Evolutionary conservation across 1,139 yeast species (phyloP).

Genomic region (Yamadazyma songkhlaensis): DNA sequence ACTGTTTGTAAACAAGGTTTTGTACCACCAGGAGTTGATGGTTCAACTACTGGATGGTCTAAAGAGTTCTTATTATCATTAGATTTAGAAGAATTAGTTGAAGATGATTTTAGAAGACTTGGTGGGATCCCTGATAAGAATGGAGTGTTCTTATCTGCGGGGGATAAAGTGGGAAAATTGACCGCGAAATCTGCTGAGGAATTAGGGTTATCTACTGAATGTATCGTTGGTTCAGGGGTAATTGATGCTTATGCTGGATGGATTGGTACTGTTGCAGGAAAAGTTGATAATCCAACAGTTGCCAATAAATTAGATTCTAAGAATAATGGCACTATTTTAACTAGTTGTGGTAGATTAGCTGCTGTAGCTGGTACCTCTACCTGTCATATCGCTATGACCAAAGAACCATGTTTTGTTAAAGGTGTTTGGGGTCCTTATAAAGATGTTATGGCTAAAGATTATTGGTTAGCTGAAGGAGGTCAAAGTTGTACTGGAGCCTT

Average conservation of each 20-base stretch:
- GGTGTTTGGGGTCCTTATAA: conserved; percentile 99
- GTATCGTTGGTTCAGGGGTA: conserved; percentile 91
- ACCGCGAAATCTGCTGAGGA: conserved; percentile 70
- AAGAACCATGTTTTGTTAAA: conserved; percentile 82
- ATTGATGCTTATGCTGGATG: conserved; percentile 99
- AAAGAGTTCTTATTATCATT: conserved; percentile 64
- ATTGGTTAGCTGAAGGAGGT: conserved; percentile 99
- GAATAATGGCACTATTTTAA: conserved; percentile 42
- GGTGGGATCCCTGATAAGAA: conserved; percentile 81
- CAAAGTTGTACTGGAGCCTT: conserved; percentile 96
- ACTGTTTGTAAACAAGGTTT: conserved; percentile 95
- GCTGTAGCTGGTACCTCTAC: conserved; percentile 99
- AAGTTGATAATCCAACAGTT: conserved; percentile 53
- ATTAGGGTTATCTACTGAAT: conserved; percentile 73
- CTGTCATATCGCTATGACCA: conserved; percentile 88
- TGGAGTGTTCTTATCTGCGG: conserved; percentile 79
- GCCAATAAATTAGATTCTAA: conserved; percentile 33
- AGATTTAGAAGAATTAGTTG: conserved; percentile 74
- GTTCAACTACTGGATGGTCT: conserved; percentile 87
- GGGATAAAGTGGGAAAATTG: conserved; percentile 79
- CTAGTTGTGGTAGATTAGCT: conserved; percentile 82
- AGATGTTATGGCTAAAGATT: conserved; percentile 83
- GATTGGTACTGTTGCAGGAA: conserved; percentile 97
- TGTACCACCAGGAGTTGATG: conserved; percentile 88
- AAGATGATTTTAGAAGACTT: conserved; percentile 69